phyloP scores from a whole-genome alignment of 2,329 filamentous ascomycete genomes.

The Venturia oleaginea region DNA sequence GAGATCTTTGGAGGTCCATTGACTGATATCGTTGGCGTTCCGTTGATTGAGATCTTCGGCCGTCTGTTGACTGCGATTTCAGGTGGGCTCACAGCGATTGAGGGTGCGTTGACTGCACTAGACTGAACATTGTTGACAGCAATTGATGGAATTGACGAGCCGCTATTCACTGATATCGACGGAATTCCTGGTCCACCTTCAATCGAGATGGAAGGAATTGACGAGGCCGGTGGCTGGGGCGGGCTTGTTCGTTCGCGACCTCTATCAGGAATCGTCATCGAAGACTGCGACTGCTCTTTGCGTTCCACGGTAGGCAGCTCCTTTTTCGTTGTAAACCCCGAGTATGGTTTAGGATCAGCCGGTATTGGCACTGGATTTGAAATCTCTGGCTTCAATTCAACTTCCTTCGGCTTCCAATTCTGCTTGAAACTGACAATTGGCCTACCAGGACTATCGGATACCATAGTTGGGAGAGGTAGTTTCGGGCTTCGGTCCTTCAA shows the following conservation, averaged over 20 bases:
- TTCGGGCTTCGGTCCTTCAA: constrained; percentile 79
- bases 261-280: constrained; percentile 4
- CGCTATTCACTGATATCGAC: constrained; percentile 5
- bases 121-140: constrained; percentile 18
- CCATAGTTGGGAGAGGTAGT: constrained; percentile 78
- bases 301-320: neutral
- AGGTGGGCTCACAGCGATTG: constrained; percentile 7
- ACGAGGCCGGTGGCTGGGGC: constrained; percentile 2
- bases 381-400: constrained; percentile 55
- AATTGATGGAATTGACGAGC: constrained; percentile 19
- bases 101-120: constrained; percentile 22
- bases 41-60: constrained; percentile 2
- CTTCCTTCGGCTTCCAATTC: constrained; percentile 66
- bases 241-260: constrained; percentile 1
- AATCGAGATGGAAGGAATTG: constrained; percentile 38
- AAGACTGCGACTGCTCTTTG: constrained; percentile 1
- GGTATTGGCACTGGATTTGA: constrained; percentile 7
- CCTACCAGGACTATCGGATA: constrained; percentile 81
- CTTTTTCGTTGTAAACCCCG: neutral
- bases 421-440: constrained; percentile 96
- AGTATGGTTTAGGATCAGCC: neutral
- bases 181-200: constrained; percentile 31
- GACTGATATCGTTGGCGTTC: constrained; percentile 23
- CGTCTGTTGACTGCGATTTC: constrained; percentile 9
- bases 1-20: constrained; percentile 15